Evolutionary conservation across 441 rosid species (phyloP).

Genomic region (Syzygium syzygioides): DNA sequence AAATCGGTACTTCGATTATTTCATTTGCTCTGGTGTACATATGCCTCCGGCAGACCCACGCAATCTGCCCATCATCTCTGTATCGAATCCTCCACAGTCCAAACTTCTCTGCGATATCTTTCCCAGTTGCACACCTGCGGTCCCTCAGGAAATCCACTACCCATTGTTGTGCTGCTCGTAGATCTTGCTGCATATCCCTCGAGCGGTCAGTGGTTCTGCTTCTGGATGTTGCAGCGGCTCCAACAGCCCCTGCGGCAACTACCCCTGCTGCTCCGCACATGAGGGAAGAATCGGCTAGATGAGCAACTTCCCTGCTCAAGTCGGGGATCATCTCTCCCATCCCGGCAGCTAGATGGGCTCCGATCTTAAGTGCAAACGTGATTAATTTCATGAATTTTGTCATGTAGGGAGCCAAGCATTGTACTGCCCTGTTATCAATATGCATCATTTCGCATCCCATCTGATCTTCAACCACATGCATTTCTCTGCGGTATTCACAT

Average conservation of each 20-base stretch:
- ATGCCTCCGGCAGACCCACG: conserved; percentile 94
- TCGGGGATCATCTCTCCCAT: conserved; percentile 97
- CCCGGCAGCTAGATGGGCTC: conserved; percentile 89
- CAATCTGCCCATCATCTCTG: conserved; percentile 77
- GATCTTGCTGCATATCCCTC: conserved; percentile 59
- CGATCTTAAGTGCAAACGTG: conserved; percentile 88
- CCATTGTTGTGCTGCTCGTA: conserved; percentile 90
- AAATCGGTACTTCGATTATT: conserved; percentile 72
- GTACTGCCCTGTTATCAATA: conserved; percentile 70
- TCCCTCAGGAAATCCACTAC: conserved; percentile 78
- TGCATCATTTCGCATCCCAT: conserved; percentile 90
- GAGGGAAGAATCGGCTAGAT: conserved; percentile 56
- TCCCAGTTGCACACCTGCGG: conserved; percentile 71
- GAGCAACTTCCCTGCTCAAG: conserved; percentile 78
- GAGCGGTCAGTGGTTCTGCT: conserved; percentile 32
- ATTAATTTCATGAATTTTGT: conserved; percentile 74
- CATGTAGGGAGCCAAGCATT: conserved; percentile 80
- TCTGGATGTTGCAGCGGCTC: conserved; percentile 49
- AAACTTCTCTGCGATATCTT: conserved; percentile 86
- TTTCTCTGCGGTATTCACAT: conserved; percentile 80
- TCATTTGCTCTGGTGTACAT: conserved; percentile 67
- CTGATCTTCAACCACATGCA: conserved; percentile 91
- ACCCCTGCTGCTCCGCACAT: conserved; percentile 83
- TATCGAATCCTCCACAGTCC: conserved; percentile 90
- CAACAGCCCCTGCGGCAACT: conserved; percentile 58